Evolutionary conservation across 257 asterid genomes (phyloP).

Genomic region (Pogostemon cablin): DNA sequence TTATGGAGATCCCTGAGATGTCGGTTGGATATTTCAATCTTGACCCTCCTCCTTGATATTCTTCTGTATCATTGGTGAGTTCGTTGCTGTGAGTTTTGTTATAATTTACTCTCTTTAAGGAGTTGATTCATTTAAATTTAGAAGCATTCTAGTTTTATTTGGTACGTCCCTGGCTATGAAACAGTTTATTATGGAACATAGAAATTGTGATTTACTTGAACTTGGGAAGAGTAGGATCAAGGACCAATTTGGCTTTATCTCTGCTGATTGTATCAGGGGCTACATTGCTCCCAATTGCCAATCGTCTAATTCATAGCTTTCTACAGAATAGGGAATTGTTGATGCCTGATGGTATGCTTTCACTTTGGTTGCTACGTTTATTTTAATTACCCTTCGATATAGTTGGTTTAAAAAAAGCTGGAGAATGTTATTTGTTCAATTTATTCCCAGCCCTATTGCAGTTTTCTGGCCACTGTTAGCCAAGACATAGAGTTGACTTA

Average conservation of each 20-base stretch:
- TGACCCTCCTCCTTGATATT: conserved; percentile 52
- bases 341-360: neutral
- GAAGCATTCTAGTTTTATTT: neutral
- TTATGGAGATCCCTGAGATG: conserved; percentile 89
- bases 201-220: neutral
- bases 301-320: neutral
- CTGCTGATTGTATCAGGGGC: neutral
- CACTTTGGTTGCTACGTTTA: neutral
- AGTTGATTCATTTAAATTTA: neutral
- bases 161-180: neutral
- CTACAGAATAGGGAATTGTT: neutral
- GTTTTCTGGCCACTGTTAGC: neutral
- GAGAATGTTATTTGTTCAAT: conserved; percentile 11
- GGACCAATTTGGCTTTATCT: conserved; percentile 10
- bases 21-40: conserved; percentile 57
- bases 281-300: neutral
- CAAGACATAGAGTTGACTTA: neutral
- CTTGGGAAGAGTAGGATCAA: neutral
- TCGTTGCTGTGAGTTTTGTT: conserved; percentile 49
- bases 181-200: conserved; percentile 14
- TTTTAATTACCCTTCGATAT: conserved; percentile 5
- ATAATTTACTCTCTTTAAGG: neutral
- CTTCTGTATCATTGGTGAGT: conserved; percentile 57
- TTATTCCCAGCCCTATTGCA: neutral
- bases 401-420: conserved; percentile 1